phyloP scores from a whole-genome alignment of 768 basidiomycete genomes.

The Rubroboletus satanas region DNA sequence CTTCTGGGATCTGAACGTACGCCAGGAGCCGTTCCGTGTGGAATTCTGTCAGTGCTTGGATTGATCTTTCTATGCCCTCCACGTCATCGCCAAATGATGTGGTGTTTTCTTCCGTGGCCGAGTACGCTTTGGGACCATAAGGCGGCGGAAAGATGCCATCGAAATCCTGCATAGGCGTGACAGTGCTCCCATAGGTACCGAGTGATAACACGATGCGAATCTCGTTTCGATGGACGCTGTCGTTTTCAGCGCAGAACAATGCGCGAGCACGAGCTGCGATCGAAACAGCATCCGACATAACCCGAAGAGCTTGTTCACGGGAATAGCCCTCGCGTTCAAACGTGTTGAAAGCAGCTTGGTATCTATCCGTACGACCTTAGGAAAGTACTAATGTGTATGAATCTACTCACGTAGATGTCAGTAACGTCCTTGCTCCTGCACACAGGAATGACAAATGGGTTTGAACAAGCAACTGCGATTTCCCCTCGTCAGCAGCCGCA shows the following conservation, averaged over 20 bases:
- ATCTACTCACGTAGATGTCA: conserved; percentile 59
- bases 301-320: conserved; percentile 36
- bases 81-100: conserved; percentile 41
- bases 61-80: conserved; percentile 36
- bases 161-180: conserved; percentile 67
- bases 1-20: conserved; percentile 44
- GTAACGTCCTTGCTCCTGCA: conserved; percentile 63
- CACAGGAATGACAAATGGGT: conserved; percentile 61
- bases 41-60: conserved; percentile 53
- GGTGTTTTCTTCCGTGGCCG: conserved; percentile 31
- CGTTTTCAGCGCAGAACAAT: conserved; percentile 30
- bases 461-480: conserved; percentile 40
- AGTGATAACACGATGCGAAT: conserved; percentile 62
- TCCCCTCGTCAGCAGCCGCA: conserved; percentile 50
- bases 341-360: conserved; percentile 59
- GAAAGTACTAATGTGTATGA: too few relatives aligned
- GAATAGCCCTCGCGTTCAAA: conserved; percentile 51
- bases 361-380: conserved; percentile 37
- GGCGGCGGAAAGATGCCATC: conserved; percentile 73
- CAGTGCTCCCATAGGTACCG: conserved; percentile 70
- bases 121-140: conserved; percentile 55
- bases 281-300: conserved; percentile 52
- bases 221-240: conserved; percentile 12
- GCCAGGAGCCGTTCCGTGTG: conserved; percentile 59
- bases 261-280: conserved; percentile 48